Evolutionary conservation across 768 basidiomycete genomes (phyloP), one percentile per base, ranked within the genome.

Genomic region (Auriscalpium vulgare): DNA sequence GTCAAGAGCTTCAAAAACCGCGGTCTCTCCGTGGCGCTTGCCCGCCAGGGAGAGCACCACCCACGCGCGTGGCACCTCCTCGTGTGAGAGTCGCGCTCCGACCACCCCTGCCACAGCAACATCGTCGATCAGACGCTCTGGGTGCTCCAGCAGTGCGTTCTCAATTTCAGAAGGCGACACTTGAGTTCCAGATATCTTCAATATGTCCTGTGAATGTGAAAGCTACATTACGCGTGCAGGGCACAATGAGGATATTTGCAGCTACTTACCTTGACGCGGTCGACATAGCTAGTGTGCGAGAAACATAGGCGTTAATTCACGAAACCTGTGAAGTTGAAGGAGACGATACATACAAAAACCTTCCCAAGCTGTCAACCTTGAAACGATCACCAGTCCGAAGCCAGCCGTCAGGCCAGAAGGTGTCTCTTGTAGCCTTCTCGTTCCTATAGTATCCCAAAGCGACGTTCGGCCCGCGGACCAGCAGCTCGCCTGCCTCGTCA

Each of bases 161-260:
- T 91, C 90, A 51, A 91, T 85, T 65, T 92, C 89, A 16, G 79
- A 77, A 0, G 89, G 90, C 0, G 90, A 88, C 0, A 91, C 90
- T 68, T 91, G 90, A 50, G 74, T 74, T 4, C 89, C 90, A 0
- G 87, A 88, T 3, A 92, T 77, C 65, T 92, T 92, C 19, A 92
- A 74, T 0, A 82, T 89, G 63, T 91, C 90, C 83, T 88, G 50
- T n/a, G 16, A 34, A 43, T 23, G 21, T 8, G 36, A 50, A 11
- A 47, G 36, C 9, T 54, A 54, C 29, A 47, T 29, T 40, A 38
- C n/a, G 7, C 16, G 19, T 14, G 50, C 34, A 47, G 35, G 10
- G 3, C 14, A 40, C 38, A 53, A 43, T 34, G 10, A 13, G 37
- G 17, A 14, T 6, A 45, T 17, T 10, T 8, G 7, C 19, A 37